phyloP scores from a whole-genome alignment of 176 grass and related monocot species.

The Tillandsia leiboldiana region DNA sequence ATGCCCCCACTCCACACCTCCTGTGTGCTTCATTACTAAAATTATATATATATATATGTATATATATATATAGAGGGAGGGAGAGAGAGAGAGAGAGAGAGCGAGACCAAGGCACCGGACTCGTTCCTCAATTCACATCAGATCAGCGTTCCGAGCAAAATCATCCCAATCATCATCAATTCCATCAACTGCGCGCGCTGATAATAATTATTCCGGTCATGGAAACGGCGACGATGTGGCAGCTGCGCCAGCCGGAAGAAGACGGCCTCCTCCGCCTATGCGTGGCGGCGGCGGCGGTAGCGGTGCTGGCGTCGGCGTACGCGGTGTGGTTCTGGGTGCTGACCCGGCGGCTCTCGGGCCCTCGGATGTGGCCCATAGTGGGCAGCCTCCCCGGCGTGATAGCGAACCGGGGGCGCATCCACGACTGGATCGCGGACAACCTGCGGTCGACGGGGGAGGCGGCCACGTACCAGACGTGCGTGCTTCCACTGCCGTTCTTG shows the following conservation, averaged over 20 bases:
- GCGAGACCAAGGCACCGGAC: slow-evolving; percentile 26
- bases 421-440: slow-evolving; percentile 91
- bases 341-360: slow-evolving; percentile 52
- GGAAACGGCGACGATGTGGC: slow-evolving; percentile 15
- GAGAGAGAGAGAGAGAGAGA: background rate
- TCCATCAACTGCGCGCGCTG: background rate
- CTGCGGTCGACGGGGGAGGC: slow-evolving; percentile 56
- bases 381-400: slow-evolving; percentile 73
- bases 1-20: background rate
- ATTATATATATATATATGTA: background rate
- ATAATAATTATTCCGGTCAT: background rate
- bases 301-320: slow-evolving; percentile 44
- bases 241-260: slow-evolving; percentile 3
- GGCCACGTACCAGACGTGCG: slow-evolving; percentile 90
- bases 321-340: slow-evolving; percentile 76
- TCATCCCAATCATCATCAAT: background rate
- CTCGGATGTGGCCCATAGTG: slow-evolving; percentile 67
- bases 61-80: too few species aligned
- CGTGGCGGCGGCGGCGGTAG: slow-evolving; percentile 8
- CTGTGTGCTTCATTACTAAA: slow-evolving; percentile 25
- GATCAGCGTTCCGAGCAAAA: background rate
- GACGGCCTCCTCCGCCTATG: slow-evolving; percentile 16
- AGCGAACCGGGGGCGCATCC: slow-evolving; percentile 53
- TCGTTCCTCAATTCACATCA: slow-evolving; percentile 52
- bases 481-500: slow-evolving; percentile 60